Conservation (phyloP, 495 filamentous ascomycete species). For the Talaromyces proteolyticus region DNA sequence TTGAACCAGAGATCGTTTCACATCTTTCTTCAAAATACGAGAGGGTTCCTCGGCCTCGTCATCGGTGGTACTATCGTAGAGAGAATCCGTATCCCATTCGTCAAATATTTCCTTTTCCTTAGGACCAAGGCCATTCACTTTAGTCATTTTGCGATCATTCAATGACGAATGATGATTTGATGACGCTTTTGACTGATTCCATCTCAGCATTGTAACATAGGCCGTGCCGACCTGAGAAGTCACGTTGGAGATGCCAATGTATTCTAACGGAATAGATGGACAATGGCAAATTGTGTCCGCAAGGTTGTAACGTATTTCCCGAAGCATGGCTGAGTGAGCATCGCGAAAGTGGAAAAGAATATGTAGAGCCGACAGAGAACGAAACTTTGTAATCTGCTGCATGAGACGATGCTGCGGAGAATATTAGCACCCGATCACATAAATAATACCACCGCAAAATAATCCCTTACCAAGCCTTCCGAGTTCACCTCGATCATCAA, state of each 20-base stretch:
- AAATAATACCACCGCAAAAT: not conserved
- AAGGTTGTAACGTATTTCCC: slow-evolving; percentile 4
- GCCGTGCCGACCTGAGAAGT: not conserved
- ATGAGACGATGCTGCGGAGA: slow-evolving; percentile 6
- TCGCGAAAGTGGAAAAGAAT: slow-evolving; percentile 6
- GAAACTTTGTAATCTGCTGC: slow-evolving; percentile 6
- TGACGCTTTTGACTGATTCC: not conserved
- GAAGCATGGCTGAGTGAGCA: not conserved
- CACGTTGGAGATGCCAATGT: slow-evolving; percentile 6
- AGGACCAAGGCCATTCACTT: not conserved
- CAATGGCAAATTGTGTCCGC: slow-evolving; percentile 5
- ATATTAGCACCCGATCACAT: not conserved
- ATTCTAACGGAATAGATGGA: slow-evolving; percentile 2
- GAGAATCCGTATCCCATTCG: too few relatives aligned
- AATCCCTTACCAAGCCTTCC: slow-evolving; percentile 39
- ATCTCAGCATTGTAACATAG: not conserved
- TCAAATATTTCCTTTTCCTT: not conserved
- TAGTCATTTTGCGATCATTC: too few relatives aligned
- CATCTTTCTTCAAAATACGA: not conserved
- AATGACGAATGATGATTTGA: not conserved
- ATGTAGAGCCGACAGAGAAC: slow-evolving; percentile 8
- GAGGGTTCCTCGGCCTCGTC: not conserved
- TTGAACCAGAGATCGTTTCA: slow-evolving; percentile 3
- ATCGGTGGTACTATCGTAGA: too few relatives aligned
- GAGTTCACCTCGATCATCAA: slow-evolving; percentile 46